A percentile compares a stretch with the other conserved stretches of the same genome.
phyloP scores from a whole-genome alignment of 192 early-diverging fungal genomes.

The Linnemannia elongata region DNA sequence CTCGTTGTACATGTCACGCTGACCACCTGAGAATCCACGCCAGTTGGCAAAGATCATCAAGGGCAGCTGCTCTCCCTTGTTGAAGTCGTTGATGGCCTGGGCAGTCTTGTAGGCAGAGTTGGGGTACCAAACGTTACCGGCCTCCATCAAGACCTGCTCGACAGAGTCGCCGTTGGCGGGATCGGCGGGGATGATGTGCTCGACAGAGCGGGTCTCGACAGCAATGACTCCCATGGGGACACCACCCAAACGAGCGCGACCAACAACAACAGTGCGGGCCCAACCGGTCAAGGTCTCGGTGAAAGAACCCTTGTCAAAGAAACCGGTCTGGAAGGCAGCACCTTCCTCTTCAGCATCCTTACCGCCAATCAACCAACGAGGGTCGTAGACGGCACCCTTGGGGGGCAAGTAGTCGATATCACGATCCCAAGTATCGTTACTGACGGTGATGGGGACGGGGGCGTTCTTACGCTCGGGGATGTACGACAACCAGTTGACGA shows the following conservation, averaged over 20 bases:
- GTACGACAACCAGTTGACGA: slow-evolving; percentile 94
- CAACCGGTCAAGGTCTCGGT: slow-evolving; percentile 96
- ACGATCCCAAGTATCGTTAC: slow-evolving; percentile 84
- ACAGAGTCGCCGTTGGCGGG: slow-evolving; percentile 91
- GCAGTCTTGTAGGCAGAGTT: slow-evolving; percentile 99
- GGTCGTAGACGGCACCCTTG: slow-evolving; percentile 87
- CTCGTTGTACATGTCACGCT: slow-evolving; percentile 99
- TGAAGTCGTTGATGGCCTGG: slow-evolving; percentile 98
- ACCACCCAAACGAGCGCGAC: slow-evolving; percentile 95
- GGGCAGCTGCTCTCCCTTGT: slow-evolving; percentile 98
- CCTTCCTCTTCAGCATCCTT: slow-evolving; percentile 72
- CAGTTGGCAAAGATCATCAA: slow-evolving; percentile 99
- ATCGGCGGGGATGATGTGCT: slow-evolving; percentile 93
- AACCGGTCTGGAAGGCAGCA: slow-evolving; percentile 81
- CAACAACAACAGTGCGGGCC: slow-evolving; percentile 96
- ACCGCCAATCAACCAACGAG: slow-evolving; percentile 90
- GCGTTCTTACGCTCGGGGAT: slow-evolving; percentile 83
- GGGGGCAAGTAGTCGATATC: slow-evolving; percentile 86
- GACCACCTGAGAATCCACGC: slow-evolving; percentile 99
- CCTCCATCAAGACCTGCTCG: slow-evolving; percentile 91
- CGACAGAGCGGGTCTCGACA: slow-evolving; percentile 95
- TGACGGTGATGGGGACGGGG: slow-evolving; percentile 73
- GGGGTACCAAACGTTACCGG: slow-evolving; percentile 98
- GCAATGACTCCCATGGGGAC: slow-evolving; percentile 97
- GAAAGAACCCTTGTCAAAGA: slow-evolving; percentile 98